These are phyloP conservation scores for Cystobasidiaceae sp. DNA, from an alignment of 1,284 basidiomycete species.

Conservation along the genomic window DNA sequence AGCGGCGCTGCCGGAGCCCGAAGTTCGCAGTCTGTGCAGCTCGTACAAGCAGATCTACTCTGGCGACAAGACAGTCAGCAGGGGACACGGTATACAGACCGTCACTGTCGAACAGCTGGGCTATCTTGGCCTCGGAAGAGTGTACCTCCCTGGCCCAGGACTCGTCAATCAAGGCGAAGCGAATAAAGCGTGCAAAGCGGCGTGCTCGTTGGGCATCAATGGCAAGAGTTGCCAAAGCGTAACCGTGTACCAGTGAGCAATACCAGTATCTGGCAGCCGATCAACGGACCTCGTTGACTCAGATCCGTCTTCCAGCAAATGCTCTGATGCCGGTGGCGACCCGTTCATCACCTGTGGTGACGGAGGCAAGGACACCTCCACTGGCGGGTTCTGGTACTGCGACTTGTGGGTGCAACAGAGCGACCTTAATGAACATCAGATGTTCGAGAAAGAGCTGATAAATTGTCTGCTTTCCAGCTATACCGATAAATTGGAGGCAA, in stretches of 20 bases:
- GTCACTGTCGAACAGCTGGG: background rate
- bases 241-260: background rate
- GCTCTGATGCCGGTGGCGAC: background rate
- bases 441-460: background rate
- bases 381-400: conserved; percentile 15
- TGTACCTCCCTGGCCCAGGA: background rate
- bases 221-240: background rate
- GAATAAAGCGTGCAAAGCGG: background rate
- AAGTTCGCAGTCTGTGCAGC: background rate
- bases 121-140: background rate
- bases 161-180: background rate
- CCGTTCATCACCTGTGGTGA: conserved; percentile 1
- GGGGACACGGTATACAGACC: background rate
- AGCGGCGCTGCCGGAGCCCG: background rate
- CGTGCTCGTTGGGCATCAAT: background rate
- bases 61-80: conserved; percentile 1
- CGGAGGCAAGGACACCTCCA: background rate
- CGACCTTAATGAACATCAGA: background rate
- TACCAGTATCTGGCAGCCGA: too few relatives aligned
- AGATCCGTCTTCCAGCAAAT: background rate
- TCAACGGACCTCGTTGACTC: background rate
- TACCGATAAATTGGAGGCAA: background rate
- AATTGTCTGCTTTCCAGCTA: background rate
- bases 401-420: conserved; percentile 3
- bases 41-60: conserved; percentile 1